phyloP scores from a whole-genome alignment of 345 rosid species.

The Psidium friedrichsthalianum region DNA sequence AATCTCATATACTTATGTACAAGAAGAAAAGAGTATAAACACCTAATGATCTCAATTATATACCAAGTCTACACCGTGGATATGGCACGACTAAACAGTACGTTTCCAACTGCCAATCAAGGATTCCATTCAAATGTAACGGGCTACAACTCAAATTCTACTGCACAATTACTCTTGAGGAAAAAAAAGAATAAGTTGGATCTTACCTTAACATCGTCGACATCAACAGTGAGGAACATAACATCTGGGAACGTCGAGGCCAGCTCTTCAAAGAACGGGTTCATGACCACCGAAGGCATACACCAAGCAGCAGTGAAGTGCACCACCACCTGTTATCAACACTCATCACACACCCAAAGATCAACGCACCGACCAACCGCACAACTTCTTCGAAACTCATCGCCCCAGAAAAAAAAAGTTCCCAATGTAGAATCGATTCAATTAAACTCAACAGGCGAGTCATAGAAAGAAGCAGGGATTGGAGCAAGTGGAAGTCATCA shows the following conservation, averaged over 20 bases:
- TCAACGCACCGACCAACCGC: neutral
- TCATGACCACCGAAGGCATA: constrained; percentile 87
- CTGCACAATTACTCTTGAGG: neutral
- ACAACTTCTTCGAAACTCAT: neutral
- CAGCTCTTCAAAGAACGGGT: constrained; percentile 56
- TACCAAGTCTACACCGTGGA: neutral
- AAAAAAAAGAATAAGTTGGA: neutral
- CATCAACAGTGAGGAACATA: constrained; percentile 76
- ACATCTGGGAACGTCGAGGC: constrained; percentile 48
- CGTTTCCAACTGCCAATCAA: neutral
- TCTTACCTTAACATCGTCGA: constrained; percentile 77
- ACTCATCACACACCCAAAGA: neutral
- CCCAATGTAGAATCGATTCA: neutral
- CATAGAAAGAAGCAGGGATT: neutral
- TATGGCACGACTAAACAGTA: too few relatives aligned
- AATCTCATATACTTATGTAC: neutral
- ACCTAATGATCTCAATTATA: neutral
- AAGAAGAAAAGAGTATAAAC: neutral
- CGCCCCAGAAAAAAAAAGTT: neutral
- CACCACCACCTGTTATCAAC: constrained; percentile 46
- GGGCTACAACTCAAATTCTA: neutral
- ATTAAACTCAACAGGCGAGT: neutral
- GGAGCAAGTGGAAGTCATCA: neutral
- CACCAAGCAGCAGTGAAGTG: constrained; percentile 97
- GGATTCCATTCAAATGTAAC: neutral